These are phyloP conservation scores for Mortierella sp. DNA, from an alignment of 371 early-diverging fungal species.

Conservation along the genomic window DNA sequence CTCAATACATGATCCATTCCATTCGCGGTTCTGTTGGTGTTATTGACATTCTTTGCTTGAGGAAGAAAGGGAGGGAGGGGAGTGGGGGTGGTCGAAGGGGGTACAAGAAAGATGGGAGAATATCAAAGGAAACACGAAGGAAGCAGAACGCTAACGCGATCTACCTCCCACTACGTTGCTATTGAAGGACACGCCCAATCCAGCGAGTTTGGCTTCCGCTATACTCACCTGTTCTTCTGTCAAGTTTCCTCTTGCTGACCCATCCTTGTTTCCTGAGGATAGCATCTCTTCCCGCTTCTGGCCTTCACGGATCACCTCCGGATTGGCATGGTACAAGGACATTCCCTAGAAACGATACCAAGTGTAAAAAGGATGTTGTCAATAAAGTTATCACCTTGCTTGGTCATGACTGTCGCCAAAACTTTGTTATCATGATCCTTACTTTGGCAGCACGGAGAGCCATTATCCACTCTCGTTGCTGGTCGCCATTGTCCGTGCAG, in stretches of 20 bases:
- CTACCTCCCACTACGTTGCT: conserved; percentile 18
- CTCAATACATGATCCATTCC: too few species aligned
- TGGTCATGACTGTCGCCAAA: background rate
- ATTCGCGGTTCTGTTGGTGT: too few species aligned
- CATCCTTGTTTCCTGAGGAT: conserved; percentile 18
- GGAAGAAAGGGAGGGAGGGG: too few species aligned
- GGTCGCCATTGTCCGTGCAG: conserved; percentile 78
- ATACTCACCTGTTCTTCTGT: conserved; percentile 54
- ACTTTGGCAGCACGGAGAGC: conserved; percentile 85
- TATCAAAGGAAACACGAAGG: background rate
- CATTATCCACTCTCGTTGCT: conserved; percentile 85
- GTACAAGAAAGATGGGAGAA: background rate
- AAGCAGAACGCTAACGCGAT: conserved; percentile 37
- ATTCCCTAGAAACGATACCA: conserved; percentile 26
- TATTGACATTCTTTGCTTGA: too few species aligned
- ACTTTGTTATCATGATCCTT: conserved; percentile 13
- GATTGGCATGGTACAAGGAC: conserved; percentile 49
- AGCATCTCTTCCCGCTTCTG: conserved; percentile 36
- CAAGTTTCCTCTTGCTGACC: conserved; percentile 28
- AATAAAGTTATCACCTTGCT: background rate
- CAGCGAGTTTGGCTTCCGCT: conserved; percentile 52
- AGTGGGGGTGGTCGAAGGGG: too few species aligned
- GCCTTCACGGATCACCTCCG: conserved; percentile 49
- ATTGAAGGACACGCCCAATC: conserved; percentile 43
- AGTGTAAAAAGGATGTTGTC: background rate